A percentile compares a stretch with the other conserved stretches of the same genome.
Conservation (phyloP, 306 rosid genomes). For the Chamaecrista fasciculata region DNA sequence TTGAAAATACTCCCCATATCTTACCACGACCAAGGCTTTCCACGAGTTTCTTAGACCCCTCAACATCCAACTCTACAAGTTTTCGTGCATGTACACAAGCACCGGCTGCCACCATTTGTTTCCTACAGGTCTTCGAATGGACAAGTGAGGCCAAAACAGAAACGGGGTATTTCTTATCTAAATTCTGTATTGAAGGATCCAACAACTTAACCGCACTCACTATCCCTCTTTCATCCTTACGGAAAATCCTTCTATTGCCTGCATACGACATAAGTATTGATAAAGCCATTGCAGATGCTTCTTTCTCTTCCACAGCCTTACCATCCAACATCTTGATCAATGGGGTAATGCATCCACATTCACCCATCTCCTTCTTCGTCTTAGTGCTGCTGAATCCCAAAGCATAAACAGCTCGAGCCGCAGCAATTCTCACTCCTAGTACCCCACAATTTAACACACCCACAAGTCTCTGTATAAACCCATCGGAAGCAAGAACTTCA, state of each 20-base stretch:
- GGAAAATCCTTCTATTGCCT: conserved; percentile 45
- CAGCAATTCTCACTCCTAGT: conserved; percentile 53
- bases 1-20: conserved; percentile 83
- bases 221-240: conserved; percentile 49
- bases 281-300: conserved; percentile 59
- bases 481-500: conserved; percentile 44
- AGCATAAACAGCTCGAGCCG: conserved; percentile 52
- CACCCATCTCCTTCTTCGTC: conserved; percentile 57
- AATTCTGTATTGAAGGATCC: conserved; percentile 63
- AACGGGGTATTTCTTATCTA: conserved; percentile 82
- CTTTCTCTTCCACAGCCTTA: conserved; percentile 61
- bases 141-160: conserved; percentile 54
- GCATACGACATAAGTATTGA: conserved; percentile 33
- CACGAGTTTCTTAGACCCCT: conserved; percentile 79
- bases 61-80: conserved; percentile 71
- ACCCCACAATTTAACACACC: conserved; percentile 48
- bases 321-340: conserved; percentile 68
- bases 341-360: conserved; percentile 51
- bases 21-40: conserved; percentile 82
- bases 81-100: conserved; percentile 64
- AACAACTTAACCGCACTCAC: conserved; percentile 64
- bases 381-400: conserved; percentile 48
- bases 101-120: conserved; percentile 76
- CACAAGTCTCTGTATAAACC: conserved; percentile 43
- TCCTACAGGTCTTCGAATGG: conserved; percentile 67